Percentiles rank a stretch among this genome's conserved stretches.
Evolutionary conservation across 768 basidiomycete species (phyloP).

Genomic region (Tylopilus vinaceipallidus): DNA sequence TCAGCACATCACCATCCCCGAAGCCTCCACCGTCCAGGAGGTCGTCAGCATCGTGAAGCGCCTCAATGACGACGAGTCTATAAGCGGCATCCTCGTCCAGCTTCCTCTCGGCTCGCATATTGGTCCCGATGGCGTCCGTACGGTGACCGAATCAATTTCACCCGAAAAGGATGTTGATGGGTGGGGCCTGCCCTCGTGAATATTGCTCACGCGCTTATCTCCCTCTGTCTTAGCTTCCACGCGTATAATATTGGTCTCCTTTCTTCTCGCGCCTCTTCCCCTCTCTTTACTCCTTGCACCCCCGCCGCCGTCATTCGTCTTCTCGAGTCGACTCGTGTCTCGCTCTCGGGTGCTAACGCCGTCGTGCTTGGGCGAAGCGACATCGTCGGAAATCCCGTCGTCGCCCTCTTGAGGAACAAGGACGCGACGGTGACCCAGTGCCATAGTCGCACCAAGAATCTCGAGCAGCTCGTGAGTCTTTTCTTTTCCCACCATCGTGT

Average conservation of each 20-base stretch:
- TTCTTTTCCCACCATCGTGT: conserved; percentile 7
- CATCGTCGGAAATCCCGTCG: conserved; percentile 95
- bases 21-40: conserved; percentile 66
- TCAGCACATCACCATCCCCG: conserved; percentile 74
- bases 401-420: conserved; percentile 81
- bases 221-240: conserved; percentile 69
- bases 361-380: conserved; percentile 97
- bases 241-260: conserved; percentile 97
- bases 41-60: conserved; percentile 74
- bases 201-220: conserved; percentile 5
- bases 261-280: conserved; percentile 83
- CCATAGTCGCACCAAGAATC: conserved; percentile 84
- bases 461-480: conserved; percentile 68
- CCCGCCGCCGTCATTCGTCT: conserved; percentile 91
- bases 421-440: conserved; percentile 98
- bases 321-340: conserved; percentile 80
- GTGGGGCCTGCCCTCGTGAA: conserved; percentile 40
- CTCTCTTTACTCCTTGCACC: conserved; percentile 93
- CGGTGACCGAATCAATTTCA: conserved; percentile 91
- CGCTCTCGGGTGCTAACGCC: conserved; percentile 73
- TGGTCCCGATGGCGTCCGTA: conserved; percentile 76
- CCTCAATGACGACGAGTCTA: conserved; percentile 76
- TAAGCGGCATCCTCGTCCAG: conserved; percentile 93
- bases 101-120: conserved; percentile 88
- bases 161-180: conserved; percentile 98